These are phyloP conservation scores for Circinella minor DNA, from an alignment of 371 early-diverging fungal species.

Conservation along the genomic window DNA sequence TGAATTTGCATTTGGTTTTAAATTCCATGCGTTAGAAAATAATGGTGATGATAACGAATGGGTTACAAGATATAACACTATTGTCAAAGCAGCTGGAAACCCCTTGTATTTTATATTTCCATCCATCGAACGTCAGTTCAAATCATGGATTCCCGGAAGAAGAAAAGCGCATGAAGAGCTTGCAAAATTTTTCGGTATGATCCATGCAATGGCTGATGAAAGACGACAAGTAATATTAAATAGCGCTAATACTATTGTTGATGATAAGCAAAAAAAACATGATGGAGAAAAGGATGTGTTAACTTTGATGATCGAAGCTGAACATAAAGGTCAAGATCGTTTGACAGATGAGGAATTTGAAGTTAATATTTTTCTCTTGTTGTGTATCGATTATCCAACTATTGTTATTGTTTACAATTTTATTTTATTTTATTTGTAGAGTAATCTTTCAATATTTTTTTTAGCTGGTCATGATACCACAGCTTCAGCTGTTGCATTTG, in stretches of 20 bases:
- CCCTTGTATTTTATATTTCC: conserved; percentile 13
- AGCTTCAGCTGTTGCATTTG: conserved; percentile 29
- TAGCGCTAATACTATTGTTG: conserved; percentile 18
- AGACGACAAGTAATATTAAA: background rate
- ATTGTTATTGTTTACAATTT: background rate
- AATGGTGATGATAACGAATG: conserved; percentile 21
- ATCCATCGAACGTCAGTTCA: conserved; percentile 3
- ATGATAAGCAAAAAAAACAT: conserved; percentile 10
- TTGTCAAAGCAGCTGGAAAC: conserved; percentile 13
- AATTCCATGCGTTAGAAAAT: conserved; percentile 24
- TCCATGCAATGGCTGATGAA: background rate
- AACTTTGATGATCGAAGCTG: conserved; percentile 60
- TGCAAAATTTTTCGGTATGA: background rate
- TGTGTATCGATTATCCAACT: background rate
- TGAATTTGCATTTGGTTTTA: conserved; percentile 33
- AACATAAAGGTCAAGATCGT: conserved; percentile 33
- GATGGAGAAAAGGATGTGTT: conserved; percentile 56
- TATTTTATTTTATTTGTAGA: conserved; percentile 18
- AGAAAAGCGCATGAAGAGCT: background rate
- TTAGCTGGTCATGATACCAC: conserved; percentile 58
- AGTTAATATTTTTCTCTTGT: background rate
- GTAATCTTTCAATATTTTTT: conserved; percentile 54
- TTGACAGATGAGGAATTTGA: conserved; percentile 42
- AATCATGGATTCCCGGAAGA: conserved; percentile 1
- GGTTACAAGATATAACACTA: conserved; percentile 22